Evolutionary conservation across 352 stramenopile genomes (phyloP).

Genomic region (Phytophthora agathidicida): DNA sequence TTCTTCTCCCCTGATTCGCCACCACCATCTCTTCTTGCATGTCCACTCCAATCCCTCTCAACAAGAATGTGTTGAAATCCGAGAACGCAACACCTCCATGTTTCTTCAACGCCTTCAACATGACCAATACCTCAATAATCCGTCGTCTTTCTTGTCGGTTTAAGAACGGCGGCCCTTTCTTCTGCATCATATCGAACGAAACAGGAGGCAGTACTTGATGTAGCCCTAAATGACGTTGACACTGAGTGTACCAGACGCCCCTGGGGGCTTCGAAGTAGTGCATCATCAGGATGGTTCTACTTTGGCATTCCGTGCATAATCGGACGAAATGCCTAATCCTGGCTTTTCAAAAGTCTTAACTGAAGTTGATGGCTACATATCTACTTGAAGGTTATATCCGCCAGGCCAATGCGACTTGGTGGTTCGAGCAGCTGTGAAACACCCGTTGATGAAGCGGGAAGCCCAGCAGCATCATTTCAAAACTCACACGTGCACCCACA

Average conservation of each 20-base stretch:
- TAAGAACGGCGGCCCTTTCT: background rate
- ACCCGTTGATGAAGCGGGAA: too few species aligned
- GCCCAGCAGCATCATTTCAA: too few species aligned
- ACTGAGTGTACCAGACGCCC: constrained; percentile 54
- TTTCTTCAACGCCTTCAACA: constrained; percentile 42
- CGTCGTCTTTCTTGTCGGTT: constrained; percentile 27
- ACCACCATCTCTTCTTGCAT: constrained; percentile 26
- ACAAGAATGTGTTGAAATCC: constrained; percentile 44
- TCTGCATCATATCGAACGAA: constrained; percentile 15
- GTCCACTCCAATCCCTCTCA: constrained; percentile 21
- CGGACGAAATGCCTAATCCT: too few species aligned
- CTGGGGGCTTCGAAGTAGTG: constrained; percentile 45
- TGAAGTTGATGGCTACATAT: too few species aligned
- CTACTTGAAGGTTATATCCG: too few species aligned
- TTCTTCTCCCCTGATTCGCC: constrained; percentile 17
- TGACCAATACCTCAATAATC: constrained; percentile 41
- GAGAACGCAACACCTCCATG: constrained; percentile 37
- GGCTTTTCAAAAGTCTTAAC: too few species aligned
- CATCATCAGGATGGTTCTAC: constrained; percentile 41
- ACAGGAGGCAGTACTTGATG: constrained; percentile 44
- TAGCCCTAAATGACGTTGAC: constrained; percentile 47
- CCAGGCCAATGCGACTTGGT: too few species aligned
- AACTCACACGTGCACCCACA: too few species aligned
- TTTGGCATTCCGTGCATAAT: too few species aligned
- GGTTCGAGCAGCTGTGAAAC: too few species aligned